Conservation (phyloP, 805 yeast genomes). For the Torulaspora gathmanii region DNA sequence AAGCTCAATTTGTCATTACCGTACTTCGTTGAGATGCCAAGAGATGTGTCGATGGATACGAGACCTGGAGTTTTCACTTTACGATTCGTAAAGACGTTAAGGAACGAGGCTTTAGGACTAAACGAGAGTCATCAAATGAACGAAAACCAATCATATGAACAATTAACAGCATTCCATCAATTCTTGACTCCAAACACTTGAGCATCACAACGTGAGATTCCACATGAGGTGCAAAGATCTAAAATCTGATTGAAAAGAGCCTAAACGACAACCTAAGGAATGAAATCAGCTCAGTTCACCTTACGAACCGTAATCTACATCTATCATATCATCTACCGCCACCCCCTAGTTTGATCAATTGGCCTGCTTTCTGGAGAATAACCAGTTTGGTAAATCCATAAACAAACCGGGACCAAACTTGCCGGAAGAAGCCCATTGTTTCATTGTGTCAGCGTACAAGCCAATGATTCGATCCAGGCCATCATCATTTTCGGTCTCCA, state of each 20-base stretch:
- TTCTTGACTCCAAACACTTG: neutral
- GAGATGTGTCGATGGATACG: neutral
- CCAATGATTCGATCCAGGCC: conserved; percentile 46
- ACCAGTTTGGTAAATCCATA: conserved; percentile 78
- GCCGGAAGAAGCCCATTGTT: conserved; percentile 50
- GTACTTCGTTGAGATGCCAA: neutral
- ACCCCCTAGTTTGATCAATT: conserved; percentile 1
- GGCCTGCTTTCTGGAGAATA: conserved; percentile 46
- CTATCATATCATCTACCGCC: neutral
- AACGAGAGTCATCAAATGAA: neutral
- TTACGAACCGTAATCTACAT: conserved; percentile 1
- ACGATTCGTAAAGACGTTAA: neutral
- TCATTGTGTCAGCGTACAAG: conserved; percentile 51
- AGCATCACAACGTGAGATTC: neutral
- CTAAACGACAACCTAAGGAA: neutral
- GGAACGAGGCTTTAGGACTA: neutral
- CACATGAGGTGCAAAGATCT: neutral
- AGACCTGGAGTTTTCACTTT: neutral
- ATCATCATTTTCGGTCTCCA: conserved; percentile 31
- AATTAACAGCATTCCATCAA: neutral
- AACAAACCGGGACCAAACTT: conserved; percentile 42
- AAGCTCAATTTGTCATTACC: neutral
- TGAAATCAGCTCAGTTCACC: neutral
- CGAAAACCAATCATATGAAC: neutral
- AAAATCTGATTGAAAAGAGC: neutral